Evolutionary conservation across 306 rosid genomes (phyloP).

Genomic region (Lablab purpureus): DNA sequence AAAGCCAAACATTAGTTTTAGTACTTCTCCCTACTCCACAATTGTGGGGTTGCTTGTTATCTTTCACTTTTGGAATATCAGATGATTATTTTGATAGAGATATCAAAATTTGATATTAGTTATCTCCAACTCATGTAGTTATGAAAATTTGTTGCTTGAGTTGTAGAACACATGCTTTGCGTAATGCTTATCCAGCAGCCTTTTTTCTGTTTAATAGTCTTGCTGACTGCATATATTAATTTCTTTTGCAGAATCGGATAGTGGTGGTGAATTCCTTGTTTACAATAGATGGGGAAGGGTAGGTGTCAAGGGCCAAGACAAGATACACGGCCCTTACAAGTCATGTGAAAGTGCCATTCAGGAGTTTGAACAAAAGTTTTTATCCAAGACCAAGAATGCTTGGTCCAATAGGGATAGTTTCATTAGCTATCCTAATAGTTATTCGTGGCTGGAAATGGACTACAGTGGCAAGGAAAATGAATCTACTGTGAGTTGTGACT

Average conservation of each 20-base stretch:
- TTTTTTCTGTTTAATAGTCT: conserved; percentile 12
- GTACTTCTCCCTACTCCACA: not conserved
- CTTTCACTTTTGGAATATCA: not conserved
- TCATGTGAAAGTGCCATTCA: conserved; percentile 61
- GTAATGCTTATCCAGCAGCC: conserved; percentile 10
- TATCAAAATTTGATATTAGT: conserved; percentile 9
- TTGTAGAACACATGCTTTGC: conserved; percentile 17
- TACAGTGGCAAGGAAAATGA: conserved; percentile 66
- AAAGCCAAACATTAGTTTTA: not conserved
- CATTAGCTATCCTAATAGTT: conserved; percentile 63
- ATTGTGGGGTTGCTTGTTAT: not conserved
- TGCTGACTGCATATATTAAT: conserved; percentile 35
- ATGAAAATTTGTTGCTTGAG: conserved; percentile 21
- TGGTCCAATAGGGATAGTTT: conserved; percentile 75
- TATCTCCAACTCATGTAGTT: not conserved
- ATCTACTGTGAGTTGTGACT: conserved; percentile 66
- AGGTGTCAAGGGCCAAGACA: conserved; percentile 89
- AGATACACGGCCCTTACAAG: conserved; percentile 69
- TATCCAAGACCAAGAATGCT: conserved; percentile 74
- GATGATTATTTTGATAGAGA: not conserved
- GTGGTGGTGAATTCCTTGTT: conserved; percentile 74
- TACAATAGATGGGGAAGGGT: conserved; percentile 98
- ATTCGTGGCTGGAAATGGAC: conserved; percentile 95
- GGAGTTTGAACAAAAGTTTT: conserved; percentile 77
- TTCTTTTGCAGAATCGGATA: conserved; percentile 78